Base-by-base conservation (phyloP, 2,329 filamentous ascomycete genomes). In the Pestalotiopsis sp. region DNA sequence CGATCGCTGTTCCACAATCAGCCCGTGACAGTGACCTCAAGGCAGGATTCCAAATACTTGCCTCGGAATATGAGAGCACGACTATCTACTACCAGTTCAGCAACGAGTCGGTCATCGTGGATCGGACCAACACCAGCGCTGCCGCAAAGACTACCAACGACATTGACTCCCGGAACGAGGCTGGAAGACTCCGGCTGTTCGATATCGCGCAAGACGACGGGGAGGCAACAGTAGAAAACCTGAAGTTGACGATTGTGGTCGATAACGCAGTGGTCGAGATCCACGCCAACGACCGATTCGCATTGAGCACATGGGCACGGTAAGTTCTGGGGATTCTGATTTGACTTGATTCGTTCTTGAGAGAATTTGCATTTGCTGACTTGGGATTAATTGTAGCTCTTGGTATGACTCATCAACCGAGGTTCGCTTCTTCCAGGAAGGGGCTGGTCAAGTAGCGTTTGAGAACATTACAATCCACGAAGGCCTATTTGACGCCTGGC, bases 61-160 rank as follows among this genome's bases (percentile, higher is more conserved):
- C 79, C 1, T 82, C 81, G 4, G 72, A 79, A 2, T 71, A 79
- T 27, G 82, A 84, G 71, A 77, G 76, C 12, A 83, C 82, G 4
- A 78, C 75, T 12, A 79, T 84, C 52, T 83, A 82, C 72, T 83
- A 84, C 71, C 81, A 83, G 63, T 82, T 84, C 71, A 80, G 78
- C 2, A 82, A 83, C 71, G 82, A 84, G 71, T 79, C 78, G 23
- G 69, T 84, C 57, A 74, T 82, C 41, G 74, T 84, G 23, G 81
- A 83, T 65, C 79, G 81, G 4, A 78, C 75, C 39, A 81, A 81
- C 49, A 78, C 81, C 3, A 82, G 81, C 58, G 82, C 82, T 11
- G 81, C 79, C 1, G 79, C 80, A 0, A 65, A 71, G 20, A 82
- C 79, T 0, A 83, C 81, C 0, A 70, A 75, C 55, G 81, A 80